These are phyloP conservation scores for Plasmodium inui DNA, from an alignment of 169 alveolate species.

Conservation along the genomic window DNA sequence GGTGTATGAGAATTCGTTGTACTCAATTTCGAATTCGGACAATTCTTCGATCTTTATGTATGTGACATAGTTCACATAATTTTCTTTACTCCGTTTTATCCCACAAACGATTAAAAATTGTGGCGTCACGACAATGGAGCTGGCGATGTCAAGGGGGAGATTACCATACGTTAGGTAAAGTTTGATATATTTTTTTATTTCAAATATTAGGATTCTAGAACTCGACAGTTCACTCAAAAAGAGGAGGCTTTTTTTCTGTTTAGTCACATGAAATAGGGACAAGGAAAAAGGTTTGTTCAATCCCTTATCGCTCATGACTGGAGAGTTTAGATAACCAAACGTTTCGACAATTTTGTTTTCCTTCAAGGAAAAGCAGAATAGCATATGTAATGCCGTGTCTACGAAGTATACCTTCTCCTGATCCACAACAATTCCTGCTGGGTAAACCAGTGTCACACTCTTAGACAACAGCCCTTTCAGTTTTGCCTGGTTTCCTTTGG, in stretches of 20 bases:
- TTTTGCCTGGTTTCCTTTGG: background rate
- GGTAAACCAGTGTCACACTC: conserved; percentile 17
- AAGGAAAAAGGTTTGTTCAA: conserved; percentile 62
- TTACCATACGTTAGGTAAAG: conserved; percentile 28
- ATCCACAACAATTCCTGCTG: conserved; percentile 58
- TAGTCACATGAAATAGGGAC: conserved; percentile 6
- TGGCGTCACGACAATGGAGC: conserved; percentile 21
- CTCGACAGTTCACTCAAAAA: conserved; percentile 71
- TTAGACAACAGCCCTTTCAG: conserved; percentile 13
- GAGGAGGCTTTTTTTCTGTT: conserved; percentile 37
- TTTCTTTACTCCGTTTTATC: conserved; percentile 26
- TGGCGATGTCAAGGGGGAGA: conserved; percentile 8
- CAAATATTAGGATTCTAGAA: conserved; percentile 59
- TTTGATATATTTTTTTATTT: conserved; percentile 14
- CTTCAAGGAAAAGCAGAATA: conserved; percentile 21
- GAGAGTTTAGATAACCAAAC: conserved; percentile 53
- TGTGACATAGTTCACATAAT: conserved; percentile 32
- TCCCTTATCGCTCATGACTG: conserved; percentile 44
- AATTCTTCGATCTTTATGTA: conserved; percentile 50
- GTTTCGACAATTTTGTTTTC: conserved; percentile 10
- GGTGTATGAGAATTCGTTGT: conserved; percentile 10
- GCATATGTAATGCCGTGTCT: conserved; percentile 32
- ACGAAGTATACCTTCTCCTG: conserved; percentile 40
- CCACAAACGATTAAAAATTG: conserved; percentile 55
- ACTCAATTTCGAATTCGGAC: conserved; percentile 24